A percentile compares a stretch with the other conserved stretches of the same genome.
These are phyloP conservation scores for Zasmidium angulare DNA, from an alignment of 2,329 filamentous ascomycete genomes.

Conservation along the genomic window DNA sequence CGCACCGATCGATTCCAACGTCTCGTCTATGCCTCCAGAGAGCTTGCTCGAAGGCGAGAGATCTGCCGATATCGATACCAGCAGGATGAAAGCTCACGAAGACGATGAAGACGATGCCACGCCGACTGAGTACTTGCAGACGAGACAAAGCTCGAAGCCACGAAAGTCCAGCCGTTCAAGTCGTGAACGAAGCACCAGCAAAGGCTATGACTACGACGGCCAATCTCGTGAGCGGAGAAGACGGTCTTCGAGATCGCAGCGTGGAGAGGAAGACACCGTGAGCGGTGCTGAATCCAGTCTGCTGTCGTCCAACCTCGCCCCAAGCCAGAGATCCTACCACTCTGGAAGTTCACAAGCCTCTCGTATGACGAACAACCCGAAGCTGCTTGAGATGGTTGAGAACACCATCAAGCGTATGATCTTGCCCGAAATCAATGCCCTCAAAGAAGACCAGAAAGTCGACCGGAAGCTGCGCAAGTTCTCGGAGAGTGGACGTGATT, in stretches of 20 bases:
- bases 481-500: constrained; percentile 60
- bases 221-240: constrained; percentile 32
- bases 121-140: constrained; percentile 18
- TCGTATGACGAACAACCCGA: constrained; percentile 90
- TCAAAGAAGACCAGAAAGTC: constrained; percentile 87
- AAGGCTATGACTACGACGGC: constrained; percentile 36
- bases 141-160: constrained; percentile 36
- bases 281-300: constrained; percentile 63
- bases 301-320: constrained; percentile 57
- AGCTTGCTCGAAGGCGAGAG: constrained; percentile 62
- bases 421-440: constrained; percentile 82
- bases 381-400: constrained; percentile 85
- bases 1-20: constrained; percentile 71
- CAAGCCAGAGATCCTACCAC: constrained; percentile 58
- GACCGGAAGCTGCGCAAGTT: constrained; percentile 70
- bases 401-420: constrained; percentile 89
- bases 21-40: constrained; percentile 78
- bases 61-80: constrained; percentile 49
- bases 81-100: constrained; percentile 47
- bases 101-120: constrained; percentile 37
- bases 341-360: constrained; percentile 62
- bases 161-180: constrained; percentile 33
- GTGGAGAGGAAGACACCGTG: constrained; percentile 52
- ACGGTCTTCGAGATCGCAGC: constrained; percentile 47
- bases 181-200: constrained; percentile 28